Percentiles rank a stretch among this genome's conserved stretches.
Conservation (phyloP, 345 rosid genomes). For the Linum trigynum region DNA sequence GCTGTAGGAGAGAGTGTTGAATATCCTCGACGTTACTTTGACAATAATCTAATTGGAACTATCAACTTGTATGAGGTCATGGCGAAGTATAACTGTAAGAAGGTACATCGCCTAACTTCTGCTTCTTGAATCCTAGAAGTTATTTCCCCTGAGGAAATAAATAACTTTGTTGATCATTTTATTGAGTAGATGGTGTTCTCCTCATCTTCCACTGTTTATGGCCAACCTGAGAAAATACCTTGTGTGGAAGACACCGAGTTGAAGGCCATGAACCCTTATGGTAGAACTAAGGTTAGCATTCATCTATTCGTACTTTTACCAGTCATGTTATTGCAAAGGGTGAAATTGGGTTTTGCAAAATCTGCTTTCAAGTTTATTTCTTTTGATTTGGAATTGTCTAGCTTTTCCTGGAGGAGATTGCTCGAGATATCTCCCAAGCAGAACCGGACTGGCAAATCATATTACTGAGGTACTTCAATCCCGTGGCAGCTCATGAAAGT, state of each 20-base stretch:
- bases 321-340: too few species aligned
- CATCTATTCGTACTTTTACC: not conserved
- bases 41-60: slow-evolving; percentile 66
- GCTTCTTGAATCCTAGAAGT: slow-evolving; percentile 36
- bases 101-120: slow-evolving; percentile 22
- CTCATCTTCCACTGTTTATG: slow-evolving; percentile 91
- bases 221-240: slow-evolving; percentile 83
- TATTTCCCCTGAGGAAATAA: slow-evolving; percentile 39
- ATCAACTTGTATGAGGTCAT: slow-evolving; percentile 61
- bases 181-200: slow-evolving; percentile 71
- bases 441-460: slow-evolving; percentile 87
- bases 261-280: slow-evolving; percentile 87
- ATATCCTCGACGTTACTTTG: slow-evolving; percentile 74
- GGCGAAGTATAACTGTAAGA: slow-evolving; percentile 69
- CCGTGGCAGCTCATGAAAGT: slow-evolving; percentile 93
- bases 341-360: too few species aligned
- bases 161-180: not conserved
- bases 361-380: slow-evolving; percentile 5
- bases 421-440: slow-evolving; percentile 69
- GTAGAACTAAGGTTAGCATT: slow-evolving; percentile 69
- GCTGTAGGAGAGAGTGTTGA: slow-evolving; percentile 87
- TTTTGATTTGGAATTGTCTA: slow-evolving; percentile 14
- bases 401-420: slow-evolving; percentile 92
- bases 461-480: slow-evolving; percentile 86
- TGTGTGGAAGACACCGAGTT: slow-evolving; percentile 69